Evolutionary conservation across 139 green algal species (phyloP), one percentile per base, ranked within the genome.

Genomic region (Nannochloris sp.): DNA sequence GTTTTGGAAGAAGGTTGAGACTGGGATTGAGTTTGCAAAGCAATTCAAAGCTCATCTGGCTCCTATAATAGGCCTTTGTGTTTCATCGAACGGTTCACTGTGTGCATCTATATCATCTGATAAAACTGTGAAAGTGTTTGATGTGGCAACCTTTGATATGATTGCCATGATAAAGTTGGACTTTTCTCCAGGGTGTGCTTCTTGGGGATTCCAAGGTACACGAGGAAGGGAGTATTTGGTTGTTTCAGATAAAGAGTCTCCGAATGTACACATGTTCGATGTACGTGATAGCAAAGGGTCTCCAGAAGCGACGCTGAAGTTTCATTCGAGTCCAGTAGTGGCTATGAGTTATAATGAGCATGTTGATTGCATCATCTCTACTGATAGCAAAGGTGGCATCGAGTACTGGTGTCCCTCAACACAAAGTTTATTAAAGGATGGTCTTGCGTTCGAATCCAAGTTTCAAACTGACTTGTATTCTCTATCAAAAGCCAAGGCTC

Each of bases 81-180:
- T 84, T 16, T 80, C 67, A 55, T 20, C 37, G 2, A 78, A 85
- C 58, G 55, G 62, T 48, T 61, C 72, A 2, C 28, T 85, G 28
- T 71, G 71, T 33, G 79, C 69, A 29, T 70, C 46, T 63, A 71
- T 81, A 26, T 77, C 68, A 10, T 44, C 50, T 4, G 79, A 83
- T 66, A 71, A 72, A 5, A 64, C 75, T 2, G 65, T 69, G 9
- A 72, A 90, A 75, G 79, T 99, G 29, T 99, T 90, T 77, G 93
- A 99, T 68, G 85, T 99, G 13, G 67, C 87, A 17, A 93, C 74
- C 56, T 97, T 96, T 59, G 93, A 99, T 84, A 95, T 99, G 86
- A 94, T 96, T 37, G 75, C 87, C 12, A 98, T 99, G 91, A 68
- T 97, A 44, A 68, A 78, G 31, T 77, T 96, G 53, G 49, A 66